Evolutionary conservation across 345 rosid species (phyloP).

Genomic region (Lumnitzera littorea): DNA sequence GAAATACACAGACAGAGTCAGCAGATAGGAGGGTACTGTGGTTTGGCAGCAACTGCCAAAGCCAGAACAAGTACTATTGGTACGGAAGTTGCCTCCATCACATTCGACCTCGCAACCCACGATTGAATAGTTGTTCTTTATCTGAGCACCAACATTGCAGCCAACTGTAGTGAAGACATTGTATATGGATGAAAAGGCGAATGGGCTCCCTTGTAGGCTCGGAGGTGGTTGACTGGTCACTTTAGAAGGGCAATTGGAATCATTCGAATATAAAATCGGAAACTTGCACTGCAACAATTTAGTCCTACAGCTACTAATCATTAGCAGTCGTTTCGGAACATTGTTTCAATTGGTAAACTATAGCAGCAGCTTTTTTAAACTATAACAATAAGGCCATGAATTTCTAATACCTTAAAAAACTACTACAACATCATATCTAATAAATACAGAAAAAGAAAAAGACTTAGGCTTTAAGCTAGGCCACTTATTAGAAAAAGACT

Average conservation of each 20-base stretch:
- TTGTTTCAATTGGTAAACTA: too few relatives aligned
- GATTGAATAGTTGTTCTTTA: neutral
- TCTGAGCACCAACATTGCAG: neutral
- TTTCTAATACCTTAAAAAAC: too few relatives aligned
- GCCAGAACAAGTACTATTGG: neutral
- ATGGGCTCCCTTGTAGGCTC: neutral
- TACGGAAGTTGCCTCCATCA: neutral
- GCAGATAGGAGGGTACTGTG: neutral
- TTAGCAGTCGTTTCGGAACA: too few relatives aligned
- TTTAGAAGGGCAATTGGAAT: neutral
- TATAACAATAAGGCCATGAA: too few relatives aligned
- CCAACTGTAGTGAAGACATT: constrained; percentile 6
- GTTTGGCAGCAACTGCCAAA: constrained; percentile 6
- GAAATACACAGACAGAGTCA: constrained; percentile 6
- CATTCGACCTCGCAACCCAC: constrained; percentile 3
- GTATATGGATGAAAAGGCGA: neutral
- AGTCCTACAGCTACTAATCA: too few relatives aligned
- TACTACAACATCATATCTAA: too few relatives aligned
- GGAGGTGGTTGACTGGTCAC: neutral
- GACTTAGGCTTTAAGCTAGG: too few relatives aligned
- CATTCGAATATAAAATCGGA: neutral
- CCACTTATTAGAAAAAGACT: too few relatives aligned
- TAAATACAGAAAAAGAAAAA: too few relatives aligned
- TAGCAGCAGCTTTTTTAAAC: too few relatives aligned
- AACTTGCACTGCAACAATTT: neutral